phyloP scores from a whole-genome alignment of 257 asterid genomes.

The Petunia axillaris region DNA sequence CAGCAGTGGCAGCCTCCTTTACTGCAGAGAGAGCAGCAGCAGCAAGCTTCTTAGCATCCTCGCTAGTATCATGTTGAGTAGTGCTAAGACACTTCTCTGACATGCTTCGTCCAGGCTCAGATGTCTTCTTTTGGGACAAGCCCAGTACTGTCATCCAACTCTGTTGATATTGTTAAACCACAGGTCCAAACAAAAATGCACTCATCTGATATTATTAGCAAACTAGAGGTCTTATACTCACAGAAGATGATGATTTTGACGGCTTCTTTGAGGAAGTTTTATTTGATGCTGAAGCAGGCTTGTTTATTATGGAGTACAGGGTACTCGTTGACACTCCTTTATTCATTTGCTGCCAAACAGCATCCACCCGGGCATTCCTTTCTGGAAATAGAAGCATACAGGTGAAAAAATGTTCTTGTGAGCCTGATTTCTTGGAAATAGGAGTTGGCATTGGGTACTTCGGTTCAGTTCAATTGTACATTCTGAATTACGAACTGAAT shows the following conservation, averaged over 20 bases:
- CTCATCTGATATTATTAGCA: conserved; percentile 22
- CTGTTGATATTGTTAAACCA: conserved; percentile 34
- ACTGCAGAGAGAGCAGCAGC: conserved; percentile 96
- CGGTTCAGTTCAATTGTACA: no score
- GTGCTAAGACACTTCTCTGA: conserved; percentile 37
- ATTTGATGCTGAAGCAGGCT: conserved; percentile 40
- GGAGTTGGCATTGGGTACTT: not conserved
- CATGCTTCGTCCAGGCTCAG: conserved; percentile 42
- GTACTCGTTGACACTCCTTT: conserved; percentile 74
- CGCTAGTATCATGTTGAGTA: conserved; percentile 45
- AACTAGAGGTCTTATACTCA: conserved; percentile 38
- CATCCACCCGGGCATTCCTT: conserved; percentile 82
- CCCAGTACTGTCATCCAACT: conserved; percentile 85
- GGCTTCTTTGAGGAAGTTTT: conserved; percentile 45
- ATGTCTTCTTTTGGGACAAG: conserved; percentile 62
- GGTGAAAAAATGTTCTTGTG: conserved; percentile 4
- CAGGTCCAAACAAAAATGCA: conserved; percentile 19
- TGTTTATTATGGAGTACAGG: conserved; percentile 57
- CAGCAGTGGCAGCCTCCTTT: conserved; percentile 63
- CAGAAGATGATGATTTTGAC: conserved; percentile 48
- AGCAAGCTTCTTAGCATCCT: conserved; percentile 77
- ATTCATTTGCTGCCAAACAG: conserved; percentile 91
- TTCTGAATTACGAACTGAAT: no score
- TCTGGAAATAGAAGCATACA: conserved; percentile 47
- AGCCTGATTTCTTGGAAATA: not conserved